Conservation (phyloP, 768 basidiomycete species). For the Leccinum pellstonianum region DNA sequence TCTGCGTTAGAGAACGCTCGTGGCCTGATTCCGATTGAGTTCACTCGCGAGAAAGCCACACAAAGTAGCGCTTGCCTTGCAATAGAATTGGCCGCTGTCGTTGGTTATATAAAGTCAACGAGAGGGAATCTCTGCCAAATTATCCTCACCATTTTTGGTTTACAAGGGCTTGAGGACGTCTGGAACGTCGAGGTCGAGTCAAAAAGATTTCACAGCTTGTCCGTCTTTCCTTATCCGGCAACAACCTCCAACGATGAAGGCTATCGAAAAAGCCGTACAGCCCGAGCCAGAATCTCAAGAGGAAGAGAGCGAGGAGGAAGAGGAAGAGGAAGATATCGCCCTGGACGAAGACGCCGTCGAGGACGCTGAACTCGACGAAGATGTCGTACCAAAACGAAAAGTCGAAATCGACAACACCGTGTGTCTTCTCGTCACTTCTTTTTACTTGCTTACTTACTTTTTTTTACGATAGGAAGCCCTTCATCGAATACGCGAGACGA, state of each 20-base stretch:
- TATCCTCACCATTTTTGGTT: conserved; percentile 16
- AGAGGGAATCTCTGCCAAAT: background rate
- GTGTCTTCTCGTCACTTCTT: conserved; percentile 22
- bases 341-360: conserved; percentile 80
- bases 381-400: conserved; percentile 78
- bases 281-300: conserved; percentile 16
- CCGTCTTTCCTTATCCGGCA: background rate
- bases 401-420: conserved; percentile 71
- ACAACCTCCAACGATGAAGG: conserved; percentile 10
- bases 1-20: conserved; percentile 95
- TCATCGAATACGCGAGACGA: conserved; percentile 74
- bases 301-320: conserved; percentile 35
- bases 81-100: conserved; percentile 69
- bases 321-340: conserved; percentile 42
- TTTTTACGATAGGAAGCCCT: conserved; percentile 59
- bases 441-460: background rate
- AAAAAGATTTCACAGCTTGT: conserved; percentile 15
- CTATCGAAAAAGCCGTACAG: conserved; percentile 1
- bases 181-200: background rate
- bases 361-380: conserved; percentile 65
- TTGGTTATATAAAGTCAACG: background rate
- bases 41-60: conserved; percentile 3
- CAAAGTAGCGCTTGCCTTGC: conserved; percentile 45
- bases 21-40: conserved; percentile 60
- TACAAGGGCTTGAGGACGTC: background rate